These are phyloP conservation scores for Myxozyma melibiosi DNA, from an alignment of 805 yeast species.

Conservation along the genomic window DNA sequence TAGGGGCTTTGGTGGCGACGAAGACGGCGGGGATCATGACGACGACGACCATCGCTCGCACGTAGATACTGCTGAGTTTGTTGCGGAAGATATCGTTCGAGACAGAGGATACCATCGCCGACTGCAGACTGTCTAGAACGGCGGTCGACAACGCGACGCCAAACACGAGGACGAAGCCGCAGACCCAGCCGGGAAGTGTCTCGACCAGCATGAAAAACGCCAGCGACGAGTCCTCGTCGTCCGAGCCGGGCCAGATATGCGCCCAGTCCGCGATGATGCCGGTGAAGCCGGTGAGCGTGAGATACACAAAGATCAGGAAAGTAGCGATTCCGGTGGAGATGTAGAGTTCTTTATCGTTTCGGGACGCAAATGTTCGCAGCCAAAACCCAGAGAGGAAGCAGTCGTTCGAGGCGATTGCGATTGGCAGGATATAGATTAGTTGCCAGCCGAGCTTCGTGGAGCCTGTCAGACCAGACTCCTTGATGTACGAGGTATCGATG, in stretches of 20 bases:
- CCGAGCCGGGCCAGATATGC: slow-evolving; percentile 56
- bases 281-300: slow-evolving; percentile 74
- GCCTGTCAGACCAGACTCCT: slow-evolving; percentile 64
- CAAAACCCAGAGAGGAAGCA: slow-evolving; percentile 91
- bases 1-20: slow-evolving; percentile 80
- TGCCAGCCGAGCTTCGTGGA: slow-evolving; percentile 84
- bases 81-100: slow-evolving; percentile 90
- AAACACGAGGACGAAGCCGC: slow-evolving; percentile 79
- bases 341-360: slow-evolving; percentile 69
- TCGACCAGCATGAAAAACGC: slow-evolving; percentile 73
- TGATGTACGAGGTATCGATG: slow-evolving; percentile 60
- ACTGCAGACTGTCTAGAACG: slow-evolving; percentile 84
- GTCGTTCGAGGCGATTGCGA: slow-evolving; percentile 88
- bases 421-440: slow-evolving; percentile 75
- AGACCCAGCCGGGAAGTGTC: slow-evolving; percentile 80
- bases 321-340: slow-evolving; percentile 79
- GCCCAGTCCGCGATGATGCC: slow-evolving; percentile 93
- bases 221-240: slow-evolving; percentile 56
- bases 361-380: slow-evolving; percentile 91
- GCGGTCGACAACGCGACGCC: slow-evolving; percentile 76
- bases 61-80: slow-evolving; percentile 64
- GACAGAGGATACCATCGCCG: slow-evolving; percentile 83
- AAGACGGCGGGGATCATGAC: slow-evolving; percentile 87
- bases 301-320: slow-evolving; percentile 60
- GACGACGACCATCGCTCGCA: slow-evolving; percentile 68